These are phyloP conservation scores for Papiliotrema fonsecae DNA, from an alignment of 1,284 basidiomycete genomes.

Conservation along the genomic window DNA sequence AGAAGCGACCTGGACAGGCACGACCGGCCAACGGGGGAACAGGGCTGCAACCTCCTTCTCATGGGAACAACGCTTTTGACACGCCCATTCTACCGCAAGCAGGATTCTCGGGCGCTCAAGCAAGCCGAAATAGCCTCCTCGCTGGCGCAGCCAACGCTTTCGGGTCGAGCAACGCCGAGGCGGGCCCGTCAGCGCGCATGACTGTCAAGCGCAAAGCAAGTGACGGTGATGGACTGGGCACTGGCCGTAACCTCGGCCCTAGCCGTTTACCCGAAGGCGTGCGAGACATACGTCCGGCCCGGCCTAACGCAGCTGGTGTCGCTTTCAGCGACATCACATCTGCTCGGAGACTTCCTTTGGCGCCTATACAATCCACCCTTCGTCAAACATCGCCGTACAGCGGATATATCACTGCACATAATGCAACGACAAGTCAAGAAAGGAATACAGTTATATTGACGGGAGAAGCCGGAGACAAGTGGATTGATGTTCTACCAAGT, in stretches of 20 bases:
- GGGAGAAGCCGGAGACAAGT: constrained; percentile 67
- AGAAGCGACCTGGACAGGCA: constrained; percentile 3
- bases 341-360: constrained; percentile 15
- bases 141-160: constrained; percentile 28
- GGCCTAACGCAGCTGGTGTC: no score
- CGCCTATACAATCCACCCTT: constrained; percentile 30
- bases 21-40: constrained; percentile 12
- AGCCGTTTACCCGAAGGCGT: no score
- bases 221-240: constrained; percentile 13
- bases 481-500: constrained; percentile 79
- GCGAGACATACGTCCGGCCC: no score
- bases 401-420: constrained; percentile 65
- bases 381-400: constrained; percentile 10
- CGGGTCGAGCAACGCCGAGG: constrained; percentile 7
- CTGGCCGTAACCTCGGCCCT: constrained; percentile 1
- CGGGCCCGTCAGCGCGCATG: constrained; percentile 10
- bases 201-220: constrained; percentile 32
- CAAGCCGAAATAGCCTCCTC: constrained; percentile 24
- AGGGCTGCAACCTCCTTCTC: constrained; percentile 5
- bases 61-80: constrained; percentile 24
- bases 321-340: not conserved
- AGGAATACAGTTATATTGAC: constrained; percentile 30
- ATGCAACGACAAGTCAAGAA: constrained; percentile 62
- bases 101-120: constrained; percentile 26
- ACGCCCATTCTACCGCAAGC: constrained; percentile 16